These are phyloP conservation scores for Scortechinia acanthostroma DNA, from an alignment of 2,329 filamentous ascomycete genomes.

Conservation along the genomic window DNA sequence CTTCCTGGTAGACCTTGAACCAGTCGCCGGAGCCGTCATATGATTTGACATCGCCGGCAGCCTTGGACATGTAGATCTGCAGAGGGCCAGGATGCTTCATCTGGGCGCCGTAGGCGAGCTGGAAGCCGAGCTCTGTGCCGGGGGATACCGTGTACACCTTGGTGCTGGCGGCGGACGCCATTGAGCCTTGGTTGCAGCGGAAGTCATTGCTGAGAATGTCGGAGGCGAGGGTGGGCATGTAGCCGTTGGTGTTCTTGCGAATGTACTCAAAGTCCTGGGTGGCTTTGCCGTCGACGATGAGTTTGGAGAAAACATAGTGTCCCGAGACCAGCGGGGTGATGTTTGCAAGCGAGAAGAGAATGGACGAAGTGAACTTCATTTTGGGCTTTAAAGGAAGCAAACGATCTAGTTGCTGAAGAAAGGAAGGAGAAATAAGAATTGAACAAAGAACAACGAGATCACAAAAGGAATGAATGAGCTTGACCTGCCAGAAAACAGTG, in stretches of 20 bases:
- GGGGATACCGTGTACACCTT: conserved; percentile 35
- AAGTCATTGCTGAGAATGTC: conserved; percentile 23
- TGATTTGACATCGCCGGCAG: conserved; percentile 27
- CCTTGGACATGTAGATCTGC: conserved; percentile 32
- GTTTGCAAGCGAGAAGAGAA: too few relatives aligned
- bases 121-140: conserved; percentile 38
- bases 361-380: too few relatives aligned
- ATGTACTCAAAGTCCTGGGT: conserved; percentile 36
- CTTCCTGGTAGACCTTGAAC: conserved; percentile 27
- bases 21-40: conserved; percentile 36
- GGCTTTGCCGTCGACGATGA: conserved; percentile 31
- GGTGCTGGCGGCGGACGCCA: conserved; percentile 20
- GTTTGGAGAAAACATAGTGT: conserved; percentile 27
- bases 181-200: conserved; percentile 32
- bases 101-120: conserved; percentile 38
- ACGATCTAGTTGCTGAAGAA: too few relatives aligned
- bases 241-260: conserved; percentile 30
- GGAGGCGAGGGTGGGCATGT: conserved; percentile 25
- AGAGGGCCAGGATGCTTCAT: conserved; percentile 35
- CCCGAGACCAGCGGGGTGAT: too few relatives aligned
- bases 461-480: too few relatives aligned
- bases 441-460: too few relatives aligned
- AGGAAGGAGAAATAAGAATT: too few relatives aligned
- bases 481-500: too few relatives aligned
- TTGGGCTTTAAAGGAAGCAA: too few relatives aligned